phyloP scores from a whole-genome alignment of 257 asterid species.

The Nicotiana attenuata region DNA sequence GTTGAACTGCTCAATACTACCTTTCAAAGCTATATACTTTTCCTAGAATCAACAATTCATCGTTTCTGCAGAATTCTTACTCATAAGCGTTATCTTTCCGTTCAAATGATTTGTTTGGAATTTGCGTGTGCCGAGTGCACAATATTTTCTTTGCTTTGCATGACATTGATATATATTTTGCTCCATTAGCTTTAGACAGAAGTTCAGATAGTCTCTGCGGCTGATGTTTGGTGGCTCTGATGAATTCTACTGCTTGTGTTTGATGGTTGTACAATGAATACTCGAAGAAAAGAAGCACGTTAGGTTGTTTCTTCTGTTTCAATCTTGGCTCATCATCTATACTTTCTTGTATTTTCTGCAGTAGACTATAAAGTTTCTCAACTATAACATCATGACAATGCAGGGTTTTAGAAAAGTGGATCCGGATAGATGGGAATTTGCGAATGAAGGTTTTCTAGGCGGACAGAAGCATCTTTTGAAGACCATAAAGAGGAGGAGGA shows the following conservation, averaged over 20 bases:
- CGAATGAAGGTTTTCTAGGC: constrained; percentile 81
- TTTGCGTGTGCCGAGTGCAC: neutral
- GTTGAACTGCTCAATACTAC: neutral
- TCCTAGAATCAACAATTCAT: neutral
- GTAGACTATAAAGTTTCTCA: neutral
- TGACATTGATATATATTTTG: neutral
- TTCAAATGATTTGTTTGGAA: neutral
- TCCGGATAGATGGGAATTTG: constrained; percentile 94
- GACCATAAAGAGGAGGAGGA: constrained; percentile 75
- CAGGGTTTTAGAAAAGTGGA: constrained; percentile 95
- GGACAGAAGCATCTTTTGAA: constrained; percentile 90
- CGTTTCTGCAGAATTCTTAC: neutral
- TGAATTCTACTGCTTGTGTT: constrained; percentile 40
- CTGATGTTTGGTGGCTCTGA: constrained; percentile 33
- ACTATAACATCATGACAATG: constrained; percentile 6
- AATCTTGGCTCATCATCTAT: constrained; percentile 2
- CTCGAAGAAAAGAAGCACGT: constrained; percentile 35
- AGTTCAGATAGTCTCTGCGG: constrained; percentile 12
- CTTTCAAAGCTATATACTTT: neutral
- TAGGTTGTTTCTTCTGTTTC: constrained; percentile 30
- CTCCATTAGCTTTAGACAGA: constrained; percentile 7
- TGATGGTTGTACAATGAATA: constrained; percentile 23
- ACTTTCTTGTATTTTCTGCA: neutral
- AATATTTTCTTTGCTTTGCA: neutral
- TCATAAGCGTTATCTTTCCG: neutral